Evolutionary conservation across 108 stramenopile species (phyloP), one percentile per base, ranked within the genome.

Genomic region (Tribonema minus): DNA sequence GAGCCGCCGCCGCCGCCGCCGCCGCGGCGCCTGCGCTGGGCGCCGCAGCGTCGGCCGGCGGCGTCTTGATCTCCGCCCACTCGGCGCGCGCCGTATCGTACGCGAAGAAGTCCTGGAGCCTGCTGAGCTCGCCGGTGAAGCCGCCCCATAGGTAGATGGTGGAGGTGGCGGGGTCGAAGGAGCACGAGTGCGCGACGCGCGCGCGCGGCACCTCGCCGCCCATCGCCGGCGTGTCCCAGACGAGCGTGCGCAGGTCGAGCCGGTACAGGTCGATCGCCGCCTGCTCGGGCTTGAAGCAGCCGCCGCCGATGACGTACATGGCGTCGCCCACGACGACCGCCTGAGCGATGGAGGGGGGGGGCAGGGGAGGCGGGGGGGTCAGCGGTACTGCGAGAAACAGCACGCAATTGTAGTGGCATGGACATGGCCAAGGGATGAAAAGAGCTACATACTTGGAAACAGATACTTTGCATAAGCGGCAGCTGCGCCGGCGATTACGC

Each of bases 231-330:
- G 72, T 34, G 36, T 72, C 72, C 82, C 82, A 82, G 2, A 82
- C 68, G 20, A 75, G 71, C 12, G 64, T 75, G 20, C 39, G 32
- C 26, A 82, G 82, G 61, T 82, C 73, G 3, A 82, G 73, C 54
- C 82, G 67, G 39, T 75, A 73, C 36, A 75, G 36, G 73, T 82
- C 82, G 25, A 82, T 82, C 29, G 41, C 32, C 59, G 65, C 67
- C 67, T 75, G 64, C 67, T 75, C 73, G 27, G 82, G 82, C 72
- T 66, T 67, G 67, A 71, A 82, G 40, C 72, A 73, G 2, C 82
- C 82, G 0, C 82, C 82, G 12, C 82, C 82, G 27, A 82, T 59
- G 2, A 82, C 73, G 58, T 82, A 82, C 82, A 82, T 75, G 35
- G 64, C 67, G 68, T 75, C 32, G 37, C 67, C 73, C 25, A 82